A percentile compares a stretch with the other conserved stretches of the same genome.
Conservation (phyloP, 1,284 basidiomycete species). For the Ganoderma meredithae region DNA sequence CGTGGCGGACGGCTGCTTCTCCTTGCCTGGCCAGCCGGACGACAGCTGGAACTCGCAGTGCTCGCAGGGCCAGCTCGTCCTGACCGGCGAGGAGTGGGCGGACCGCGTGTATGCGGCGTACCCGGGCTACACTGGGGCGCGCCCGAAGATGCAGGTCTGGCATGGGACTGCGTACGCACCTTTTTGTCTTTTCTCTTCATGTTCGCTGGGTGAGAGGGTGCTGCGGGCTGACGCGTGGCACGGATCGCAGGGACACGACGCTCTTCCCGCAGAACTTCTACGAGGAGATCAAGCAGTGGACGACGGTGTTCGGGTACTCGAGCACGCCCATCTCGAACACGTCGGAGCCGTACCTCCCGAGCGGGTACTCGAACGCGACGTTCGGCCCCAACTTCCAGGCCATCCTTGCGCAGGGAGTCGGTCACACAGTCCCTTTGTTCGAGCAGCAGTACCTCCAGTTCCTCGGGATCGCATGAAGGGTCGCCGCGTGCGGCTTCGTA, state of each 20-base stretch:
- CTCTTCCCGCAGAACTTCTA: slow-evolving; percentile 59
- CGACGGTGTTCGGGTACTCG: slow-evolving; percentile 28
- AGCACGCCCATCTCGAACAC: slow-evolving; percentile 44
- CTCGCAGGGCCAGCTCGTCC: slow-evolving; percentile 50
- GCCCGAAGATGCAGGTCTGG: slow-evolving; percentile 62
- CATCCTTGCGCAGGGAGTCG: slow-evolving; percentile 51
- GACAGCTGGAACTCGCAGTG: slow-evolving; percentile 54
- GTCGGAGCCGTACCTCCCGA: slow-evolving; percentile 29
- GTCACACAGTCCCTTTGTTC: slow-evolving; percentile 46
- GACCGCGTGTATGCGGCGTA: slow-evolving; percentile 52
- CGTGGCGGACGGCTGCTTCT: slow-evolving; percentile 64
- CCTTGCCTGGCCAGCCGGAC: slow-evolving; percentile 45
- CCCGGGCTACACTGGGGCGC: slow-evolving; percentile 59
- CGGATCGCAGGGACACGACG: slow-evolving; percentile 50
- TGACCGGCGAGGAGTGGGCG: slow-evolving; percentile 59
- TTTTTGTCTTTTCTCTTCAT: not conserved
- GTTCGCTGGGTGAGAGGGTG: not conserved
- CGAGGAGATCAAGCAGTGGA: slow-evolving; percentile 51
- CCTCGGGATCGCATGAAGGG: slow-evolving; percentile 25
- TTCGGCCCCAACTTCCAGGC: slow-evolving; percentile 56
- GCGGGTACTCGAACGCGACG: slow-evolving; percentile 53
- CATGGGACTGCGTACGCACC: slow-evolving; percentile 57
- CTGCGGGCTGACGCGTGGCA: not conserved
- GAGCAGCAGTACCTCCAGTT: slow-evolving; percentile 33
- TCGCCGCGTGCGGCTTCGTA: not conserved